Evolutionary conservation across 2,329 filamentous ascomycete species (phyloP).

Genomic region (Nothophoma quercina): DNA sequence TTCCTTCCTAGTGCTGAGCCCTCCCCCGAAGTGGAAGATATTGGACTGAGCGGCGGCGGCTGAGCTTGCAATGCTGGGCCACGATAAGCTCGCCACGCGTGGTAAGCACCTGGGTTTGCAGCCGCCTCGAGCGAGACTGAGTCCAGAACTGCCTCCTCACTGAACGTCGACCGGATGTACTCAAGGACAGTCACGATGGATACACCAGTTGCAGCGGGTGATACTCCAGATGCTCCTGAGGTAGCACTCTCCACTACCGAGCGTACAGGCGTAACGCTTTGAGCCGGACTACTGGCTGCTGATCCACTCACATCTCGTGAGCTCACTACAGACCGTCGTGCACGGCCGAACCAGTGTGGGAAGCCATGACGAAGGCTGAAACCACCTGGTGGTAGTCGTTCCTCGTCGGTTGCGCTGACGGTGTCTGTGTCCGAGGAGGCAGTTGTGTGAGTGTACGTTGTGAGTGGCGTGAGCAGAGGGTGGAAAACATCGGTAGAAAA

Average conservation of each 20-base stretch:
- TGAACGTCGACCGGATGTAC: slow-evolving; percentile 85
- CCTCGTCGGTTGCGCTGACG: slow-evolving; percentile 82
- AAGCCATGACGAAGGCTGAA: slow-evolving; percentile 93
- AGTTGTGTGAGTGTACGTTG: slow-evolving; percentile 92
- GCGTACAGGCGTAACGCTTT: slow-evolving; percentile 26
- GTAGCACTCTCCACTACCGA: slow-evolving; percentile 18
- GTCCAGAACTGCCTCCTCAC: slow-evolving; percentile 78
- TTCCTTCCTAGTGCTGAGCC: slow-evolving; percentile 54
- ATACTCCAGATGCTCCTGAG: slow-evolving; percentile 13
- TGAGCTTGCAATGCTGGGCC: slow-evolving; percentile 47
- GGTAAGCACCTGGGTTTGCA: slow-evolving; percentile 90
- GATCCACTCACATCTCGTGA: slow-evolving; percentile 47
- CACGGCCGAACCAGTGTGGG: slow-evolving; percentile 78
- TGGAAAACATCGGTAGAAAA: slow-evolving; percentile 96
- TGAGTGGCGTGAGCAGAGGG: slow-evolving; percentile 87
- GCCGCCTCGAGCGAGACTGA: slow-evolving; percentile 80
- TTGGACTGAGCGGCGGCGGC: slow-evolving; percentile 37
- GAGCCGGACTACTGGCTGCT: slow-evolving; percentile 29
- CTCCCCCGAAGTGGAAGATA: slow-evolving; percentile 23
- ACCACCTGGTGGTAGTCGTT: slow-evolving; percentile 83
- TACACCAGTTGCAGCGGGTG: slow-evolving; percentile 18
- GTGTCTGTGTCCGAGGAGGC: slow-evolving; percentile 75
- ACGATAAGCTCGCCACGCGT: slow-evolving; percentile 84
- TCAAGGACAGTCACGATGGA: slow-evolving; percentile 68
- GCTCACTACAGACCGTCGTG: slow-evolving; percentile 36